Percentiles rank a stretch among this genome's conserved stretches.
These are phyloP conservation scores for Pseudofabraea citricarpa DNA, from an alignment of 2,329 filamentous ascomycete genomes.

Conservation along the genomic window DNA sequence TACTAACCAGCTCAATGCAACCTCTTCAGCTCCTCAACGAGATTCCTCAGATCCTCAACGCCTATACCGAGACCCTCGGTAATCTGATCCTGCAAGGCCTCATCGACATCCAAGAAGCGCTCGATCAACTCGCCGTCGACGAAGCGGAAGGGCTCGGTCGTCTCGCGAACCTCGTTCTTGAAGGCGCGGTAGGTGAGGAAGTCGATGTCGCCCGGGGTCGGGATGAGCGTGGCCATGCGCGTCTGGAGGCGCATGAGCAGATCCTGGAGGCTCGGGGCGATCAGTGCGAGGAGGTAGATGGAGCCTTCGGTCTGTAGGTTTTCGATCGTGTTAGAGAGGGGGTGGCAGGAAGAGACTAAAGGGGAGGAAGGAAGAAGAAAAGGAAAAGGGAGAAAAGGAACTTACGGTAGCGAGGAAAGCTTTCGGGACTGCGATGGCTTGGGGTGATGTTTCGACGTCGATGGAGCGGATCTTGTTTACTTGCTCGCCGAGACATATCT, in stretches of 20 bases:
- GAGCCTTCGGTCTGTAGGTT: slow-evolving; percentile 74
- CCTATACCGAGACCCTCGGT: slow-evolving; percentile 53
- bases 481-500: slow-evolving; percentile 86
- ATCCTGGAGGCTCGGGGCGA: slow-evolving; percentile 68
- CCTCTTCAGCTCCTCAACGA: slow-evolving; percentile 58
- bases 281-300: slow-evolving; percentile 83
- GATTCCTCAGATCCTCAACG: slow-evolving; percentile 57
- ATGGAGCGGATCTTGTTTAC: slow-evolving; percentile 83
- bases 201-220: slow-evolving; percentile 65
- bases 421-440: slow-evolving; percentile 67
- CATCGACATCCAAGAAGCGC: slow-evolving; percentile 68
- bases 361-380: too few species aligned
- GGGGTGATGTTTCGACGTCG: slow-evolving; percentile 58
- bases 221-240: slow-evolving; percentile 61
- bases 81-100: slow-evolving; percentile 48
- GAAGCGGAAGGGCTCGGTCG: slow-evolving; percentile 77
- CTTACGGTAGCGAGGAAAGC: slow-evolving; percentile 88
- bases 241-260: slow-evolving; percentile 78
- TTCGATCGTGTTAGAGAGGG: too few species aligned
- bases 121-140: slow-evolving; percentile 92
- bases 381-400: slow-evolving; percentile 8
- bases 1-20: slow-evolving; percentile 45
- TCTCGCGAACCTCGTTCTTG: slow-evolving; percentile 64
- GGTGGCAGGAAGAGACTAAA: too few species aligned
- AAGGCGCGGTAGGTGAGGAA: slow-evolving; percentile 83